Base-by-base conservation (phyloP, 345 rosid genomes). In the Citrus australasica region DNA sequence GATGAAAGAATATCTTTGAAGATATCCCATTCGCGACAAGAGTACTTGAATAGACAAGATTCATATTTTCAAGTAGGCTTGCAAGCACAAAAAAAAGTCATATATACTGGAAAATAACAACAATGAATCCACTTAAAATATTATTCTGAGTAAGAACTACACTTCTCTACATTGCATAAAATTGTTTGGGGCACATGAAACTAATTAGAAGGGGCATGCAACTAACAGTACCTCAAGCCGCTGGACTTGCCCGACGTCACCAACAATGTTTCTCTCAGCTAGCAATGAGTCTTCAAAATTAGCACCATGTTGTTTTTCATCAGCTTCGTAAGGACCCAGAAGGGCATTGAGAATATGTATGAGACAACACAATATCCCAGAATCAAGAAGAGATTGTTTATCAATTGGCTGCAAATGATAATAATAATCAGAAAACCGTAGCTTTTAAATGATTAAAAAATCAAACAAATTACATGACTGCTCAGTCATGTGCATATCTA, bases 291-390 rank as follows among this genome's bases (percentile, higher is more conserved):
- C 90, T 82, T 88, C 91, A 56, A 77, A 66, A 65, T 82, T 77
- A 65, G 76, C 71, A 79, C 60, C 62, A 70, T 73, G 82, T 74
- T 84, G 84, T 72, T 69, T 68, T 81, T 79, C 79, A 73, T 82
- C 74, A 66, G 83, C 71, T 87, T 85, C 89, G 82, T 87, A 76
- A 74, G 94, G 88, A 80, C 87, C 86, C 85, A 93, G 81, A 86
- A 97, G 88, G 74, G 92, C 87, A 88, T 79, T 91, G 78, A 97
- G 88, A 81, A 93, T 76, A 37, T 90, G 98, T 88, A 97, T 88
- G 80, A 97, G 94, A 86, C 99, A 97, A 82, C 98, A 92, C 32
- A 94, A 89, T 85, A 97, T 94, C 85, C 98, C 99, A 88, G 99
- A 97, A 88, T 97, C 99, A 77, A 97, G 92, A 61, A 97, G 92